These are phyloP conservation scores for Eucalyptus guilfoylei DNA, from an alignment of 345 rosid genomes.

Conservation along the genomic window DNA sequence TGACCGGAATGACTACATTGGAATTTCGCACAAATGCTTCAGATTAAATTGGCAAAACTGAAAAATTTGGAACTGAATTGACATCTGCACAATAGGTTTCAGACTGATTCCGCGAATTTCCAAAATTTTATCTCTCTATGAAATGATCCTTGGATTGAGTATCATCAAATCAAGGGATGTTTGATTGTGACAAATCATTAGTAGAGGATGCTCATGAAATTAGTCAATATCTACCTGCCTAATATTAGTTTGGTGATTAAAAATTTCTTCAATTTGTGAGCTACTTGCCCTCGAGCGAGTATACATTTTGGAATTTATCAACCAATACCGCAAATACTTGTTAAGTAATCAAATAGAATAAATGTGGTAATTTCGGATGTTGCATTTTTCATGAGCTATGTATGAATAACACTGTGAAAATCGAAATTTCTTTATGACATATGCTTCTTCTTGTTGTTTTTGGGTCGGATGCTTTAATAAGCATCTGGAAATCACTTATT, in stretches of 20 bases:
- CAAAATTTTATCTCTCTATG: not conserved
- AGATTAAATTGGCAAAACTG: not conserved
- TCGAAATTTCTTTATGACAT: not conserved
- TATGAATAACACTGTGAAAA: not conserved
- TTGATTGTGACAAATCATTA: not conserved
- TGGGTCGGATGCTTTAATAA: not conserved
- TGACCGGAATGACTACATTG: not conserved
- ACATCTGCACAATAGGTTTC: accelerated
- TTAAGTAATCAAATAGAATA: not conserved
- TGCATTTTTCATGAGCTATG: not conserved
- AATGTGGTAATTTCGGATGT: not conserved
- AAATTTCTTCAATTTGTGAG: not conserved
- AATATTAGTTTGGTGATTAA: not conserved
- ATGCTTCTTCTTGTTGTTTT: not conserved
- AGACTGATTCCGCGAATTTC: not conserved
- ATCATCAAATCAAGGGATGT: not conserved
- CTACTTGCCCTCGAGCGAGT: not conserved
- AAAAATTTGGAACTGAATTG: not conserved
- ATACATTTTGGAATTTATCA: not conserved
- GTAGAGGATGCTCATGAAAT: not conserved
- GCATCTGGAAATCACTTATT: not conserved
- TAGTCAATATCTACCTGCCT: not conserved
- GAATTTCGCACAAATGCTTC: not conserved
- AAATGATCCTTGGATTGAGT: not conserved
- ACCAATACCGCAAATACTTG: not conserved